Evolutionary conservation across 1,284 basidiomycete species (phyloP), one percentile per base, ranked within the genome.

Genomic region (Ustilago crameri): DNA sequence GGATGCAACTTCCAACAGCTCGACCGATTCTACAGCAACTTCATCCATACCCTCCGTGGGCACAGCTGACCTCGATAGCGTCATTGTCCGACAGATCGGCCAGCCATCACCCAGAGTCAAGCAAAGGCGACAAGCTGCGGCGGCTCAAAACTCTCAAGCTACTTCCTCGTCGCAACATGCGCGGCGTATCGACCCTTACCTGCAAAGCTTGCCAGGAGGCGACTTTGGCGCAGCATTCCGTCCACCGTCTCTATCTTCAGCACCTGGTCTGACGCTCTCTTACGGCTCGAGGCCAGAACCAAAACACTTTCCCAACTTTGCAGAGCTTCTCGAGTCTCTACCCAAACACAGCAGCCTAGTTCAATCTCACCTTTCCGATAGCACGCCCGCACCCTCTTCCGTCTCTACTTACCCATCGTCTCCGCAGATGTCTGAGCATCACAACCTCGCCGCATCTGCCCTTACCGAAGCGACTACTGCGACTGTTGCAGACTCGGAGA

Each of bases 231-330:
- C 56, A 34, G 69, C 69, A 14, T 59, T 67, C 34, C 51, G 59
- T 9, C 66, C 67, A 2, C 74, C 74, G 4, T 62, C 68, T 27
- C 74, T 72, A 9, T 45, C 64, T 7, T 41, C 46, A 32, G 71
- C 72, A 1, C 71, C 74, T 24, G 48, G 60, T n/a, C 59, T 76
- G 27, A 76, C 72, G 17, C 32, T 76, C 22, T 74, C 74, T 10
- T 66, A 74, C 48, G 67, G 64, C 1, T 70, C 49, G n/a, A 23
- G 51, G 2, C 63, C 72, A 15, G 55, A 54, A 35, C 55, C 68
- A 0, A 30, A 46, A 5, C 37, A 48, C 2, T 62, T 72, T 24
- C 51, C 69, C 8, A 53, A 14, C 57, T 72, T 65, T 32, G 30
- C 63, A 8, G 46, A 55, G 3, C 55, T 72, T 8, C 55, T 67